Evolutionary conservation across 2,329 filamentous ascomycete species (phyloP), one percentile per base, ranked within the genome.

Genomic region (Penicillium sp.): DNA sequence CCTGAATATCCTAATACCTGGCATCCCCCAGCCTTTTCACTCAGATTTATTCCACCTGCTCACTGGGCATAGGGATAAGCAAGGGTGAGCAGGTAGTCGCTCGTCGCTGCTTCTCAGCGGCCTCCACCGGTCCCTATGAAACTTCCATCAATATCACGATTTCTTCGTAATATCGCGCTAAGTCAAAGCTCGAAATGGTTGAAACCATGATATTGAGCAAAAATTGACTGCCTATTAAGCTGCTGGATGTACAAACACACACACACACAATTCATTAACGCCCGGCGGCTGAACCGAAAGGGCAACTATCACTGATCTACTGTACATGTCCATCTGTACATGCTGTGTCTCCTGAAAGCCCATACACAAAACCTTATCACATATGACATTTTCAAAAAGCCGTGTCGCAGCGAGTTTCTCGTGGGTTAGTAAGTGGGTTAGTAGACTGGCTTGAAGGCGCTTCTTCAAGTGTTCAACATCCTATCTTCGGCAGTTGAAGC

Each of bases 381-480:
- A 61, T 63, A 48, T 66, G 48, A 54, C 57, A 31, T 62, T 45
- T 53, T 9, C 54, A 59, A 52, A 46, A 59, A 43, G 48, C 58
- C 54, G 55, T 60, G 50, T 63, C 56, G 50, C 56, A 58, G 53
- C 51, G 41, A 41, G 55, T 51, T 61, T 48, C 62, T 59, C 54
- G 58, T 67, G 54, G 56, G 57, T 64, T 66, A 67, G 66, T 65
- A 61, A 52, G 54, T 64, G 59, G 48, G 58, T 66, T 1, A 27
- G 24, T 27, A 3, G 24, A 27, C 24, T 27, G 24, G 24, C 24
- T 27, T 27, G 24, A 27, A 70, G 65, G 58, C 56, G 58, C 60
- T 71, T 69, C 65, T 68, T 49, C 57, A 70, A 70, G 65, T 69
- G 59, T 70, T 70, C 59, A 68, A 66, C 58, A 65, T 71, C 64